Evolutionary conservation across 78 protist species (phyloP), one percentile per base, ranked within the genome.

Genomic region (Parvularia atlantis): DNA sequence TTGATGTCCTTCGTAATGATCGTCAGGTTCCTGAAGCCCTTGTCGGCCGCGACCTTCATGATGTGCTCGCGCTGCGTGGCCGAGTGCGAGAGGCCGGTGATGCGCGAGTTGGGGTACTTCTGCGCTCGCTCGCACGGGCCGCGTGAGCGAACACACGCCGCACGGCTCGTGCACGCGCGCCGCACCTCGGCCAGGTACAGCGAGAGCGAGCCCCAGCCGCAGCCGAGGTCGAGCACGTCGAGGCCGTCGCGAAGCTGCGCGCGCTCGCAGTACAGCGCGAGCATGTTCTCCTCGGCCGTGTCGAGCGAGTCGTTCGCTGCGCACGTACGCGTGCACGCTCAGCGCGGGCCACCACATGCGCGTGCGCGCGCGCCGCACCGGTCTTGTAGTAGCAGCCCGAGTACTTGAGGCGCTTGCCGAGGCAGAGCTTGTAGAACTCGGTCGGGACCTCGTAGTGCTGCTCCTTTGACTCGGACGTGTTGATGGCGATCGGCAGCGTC

Each of bases 131-230:
- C n/a, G n/a, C n/a, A n/a, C n/a, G n/a, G n/a, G n/a, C n/a, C n/a
- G n/a, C n/a, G n/a, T n/a, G n/a, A n/a, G n/a, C n/a, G n/a, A n/a
- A n/a, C n/a, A n/a, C n/a, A n/a, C n/a, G n/a, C n/a, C n/a, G n/a
- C n/a, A n/a, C n/a, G n/a, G n/a, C n/a, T n/a, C n/a, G 24, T 53
- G 6, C n/a, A n/a, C n/a, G n/a, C n/a, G n/a, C n/a, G n/a, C n/a
- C n/a, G n/a, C n/a, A n/a, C n/a, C 16, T 2, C 41, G 17, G 72
- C 72, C 40, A 43, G 19, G 30, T 16, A 67, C 28, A 53, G 57
- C n/a, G 72, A 17, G 50, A 67, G 39, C 41, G 63, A 53, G 37
- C 72, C 72, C 72, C 72, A 67, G 41, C 72, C 72, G 57, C 72
- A 67, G 41, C 72, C 72, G 14, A 67, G n/a, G 14, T 67, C 72